These are phyloP conservation scores for Diaporthe amygdali DNA, from an alignment of 2,329 filamentous ascomycete genomes.

Conservation along the genomic window DNA sequence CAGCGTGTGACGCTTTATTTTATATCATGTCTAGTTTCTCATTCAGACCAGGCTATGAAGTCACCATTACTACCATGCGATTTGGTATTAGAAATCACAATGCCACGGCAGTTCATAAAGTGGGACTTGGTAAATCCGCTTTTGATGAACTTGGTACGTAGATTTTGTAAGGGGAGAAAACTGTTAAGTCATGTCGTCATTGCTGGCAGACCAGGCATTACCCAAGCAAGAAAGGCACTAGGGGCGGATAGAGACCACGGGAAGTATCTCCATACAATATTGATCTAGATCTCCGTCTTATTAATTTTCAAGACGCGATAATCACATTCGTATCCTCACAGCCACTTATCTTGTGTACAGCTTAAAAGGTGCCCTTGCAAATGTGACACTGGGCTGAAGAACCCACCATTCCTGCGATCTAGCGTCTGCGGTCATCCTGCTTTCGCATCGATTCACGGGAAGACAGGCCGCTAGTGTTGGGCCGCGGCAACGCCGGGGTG, in stretches of 20 bases:
- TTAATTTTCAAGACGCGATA: background rate
- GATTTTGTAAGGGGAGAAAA: background rate
- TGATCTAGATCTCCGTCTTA: background rate
- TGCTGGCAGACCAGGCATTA: background rate
- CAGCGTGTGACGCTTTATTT: background rate
- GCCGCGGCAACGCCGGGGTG: background rate
- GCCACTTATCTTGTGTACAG: background rate
- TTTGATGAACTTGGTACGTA: background rate
- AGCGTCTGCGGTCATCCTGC: background rate
- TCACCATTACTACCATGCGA: background rate
- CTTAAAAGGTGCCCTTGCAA: background rate
- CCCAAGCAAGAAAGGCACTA: background rate
- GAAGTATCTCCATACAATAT: background rate
- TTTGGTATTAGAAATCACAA: background rate
- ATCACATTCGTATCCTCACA: background rate
- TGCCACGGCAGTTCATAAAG: background rate
- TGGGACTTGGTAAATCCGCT: conserved; percentile 9
- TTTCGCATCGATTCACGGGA: background rate
- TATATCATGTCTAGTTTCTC: background rate
- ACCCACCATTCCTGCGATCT: background rate
- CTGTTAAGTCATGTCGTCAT: conserved; percentile 12
- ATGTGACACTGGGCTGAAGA: background rate
- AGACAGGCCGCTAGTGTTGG: background rate
- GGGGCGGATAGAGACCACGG: too few relatives aligned
- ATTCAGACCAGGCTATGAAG: background rate